Percentiles rank a stretch among this genome's conserved stretches.
These are phyloP conservation scores for Globisporangium barbulae DNA, from an alignment of 352 stramenopile genomes.

Conservation along the genomic window DNA sequence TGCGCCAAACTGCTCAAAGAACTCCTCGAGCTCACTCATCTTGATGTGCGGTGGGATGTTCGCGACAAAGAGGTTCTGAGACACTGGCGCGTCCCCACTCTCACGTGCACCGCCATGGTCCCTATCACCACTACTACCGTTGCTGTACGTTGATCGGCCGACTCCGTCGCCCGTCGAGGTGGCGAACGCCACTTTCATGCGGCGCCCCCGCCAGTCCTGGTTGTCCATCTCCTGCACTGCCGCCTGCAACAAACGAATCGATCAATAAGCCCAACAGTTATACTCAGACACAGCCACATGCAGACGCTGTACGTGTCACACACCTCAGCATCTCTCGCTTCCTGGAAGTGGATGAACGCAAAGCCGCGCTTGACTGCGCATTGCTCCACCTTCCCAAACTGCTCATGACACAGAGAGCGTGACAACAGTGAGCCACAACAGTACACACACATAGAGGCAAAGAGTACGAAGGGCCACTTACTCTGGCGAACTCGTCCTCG, in stretches of 20 bases:
- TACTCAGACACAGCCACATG: not conserved
- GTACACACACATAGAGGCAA: slow-evolving; percentile 8
- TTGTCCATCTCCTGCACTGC: slow-evolving; percentile 51
- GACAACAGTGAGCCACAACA: not conserved
- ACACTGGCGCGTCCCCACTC: slow-evolving; percentile 15
- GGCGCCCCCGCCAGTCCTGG: slow-evolving; percentile 37
- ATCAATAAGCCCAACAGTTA: not conserved
- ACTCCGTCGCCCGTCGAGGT: slow-evolving; percentile 14
- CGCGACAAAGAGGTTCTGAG: slow-evolving; percentile 54
- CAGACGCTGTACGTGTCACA: not conserved
- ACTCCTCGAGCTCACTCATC: slow-evolving; percentile 53
- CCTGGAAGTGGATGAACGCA: slow-evolving; percentile 53
- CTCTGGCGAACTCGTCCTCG: slow-evolving; percentile 47
- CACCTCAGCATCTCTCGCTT: slow-evolving; percentile 40
- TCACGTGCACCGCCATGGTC: not conserved
- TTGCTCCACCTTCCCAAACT: slow-evolving; percentile 45
- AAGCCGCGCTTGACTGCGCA: slow-evolving; percentile 59
- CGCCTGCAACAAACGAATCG: slow-evolving; percentile 9
- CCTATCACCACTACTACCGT: not conserved
- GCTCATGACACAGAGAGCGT: not conserved
- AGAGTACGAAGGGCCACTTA: slow-evolving; percentile 6
- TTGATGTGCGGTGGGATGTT: slow-evolving; percentile 66
- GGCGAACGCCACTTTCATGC: slow-evolving; percentile 45
- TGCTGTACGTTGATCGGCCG: not conserved
- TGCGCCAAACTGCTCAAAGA: slow-evolving; percentile 55